Percentiles rank a stretch among this genome's conserved stretches.
These are phyloP conservation scores for Ceratocystis huliohia DNA, from an alignment of 2,329 filamentous ascomycete genomes.

Conservation along the genomic window DNA sequence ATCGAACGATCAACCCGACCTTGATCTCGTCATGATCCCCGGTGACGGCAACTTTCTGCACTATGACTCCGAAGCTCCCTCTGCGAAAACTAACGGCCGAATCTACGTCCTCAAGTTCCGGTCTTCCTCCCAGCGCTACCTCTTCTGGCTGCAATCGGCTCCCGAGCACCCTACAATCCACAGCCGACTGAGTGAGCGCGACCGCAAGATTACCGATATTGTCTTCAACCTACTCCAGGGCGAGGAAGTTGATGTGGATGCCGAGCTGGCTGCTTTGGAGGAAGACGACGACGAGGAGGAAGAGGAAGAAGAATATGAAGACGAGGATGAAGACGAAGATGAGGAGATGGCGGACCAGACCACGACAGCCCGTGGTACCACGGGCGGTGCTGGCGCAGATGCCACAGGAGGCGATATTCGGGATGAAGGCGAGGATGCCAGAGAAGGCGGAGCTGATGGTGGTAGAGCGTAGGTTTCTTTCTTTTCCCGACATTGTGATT, in stretches of 20 bases:
- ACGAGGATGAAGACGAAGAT: constrained; percentile 27
- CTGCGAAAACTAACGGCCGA: constrained; percentile 66
- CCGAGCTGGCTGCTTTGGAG: constrained; percentile 52
- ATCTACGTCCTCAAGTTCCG: constrained; percentile 89
- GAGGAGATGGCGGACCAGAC: constrained; percentile 42
- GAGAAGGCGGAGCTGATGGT: constrained; percentile 90
- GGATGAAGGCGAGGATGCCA: constrained; percentile 74
- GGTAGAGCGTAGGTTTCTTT: constrained; percentile 89
- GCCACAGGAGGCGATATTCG: constrained; percentile 85
- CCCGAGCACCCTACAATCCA: constrained; percentile 57
- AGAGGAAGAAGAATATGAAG: constrained; percentile 55
- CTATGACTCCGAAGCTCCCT: constrained; percentile 49
- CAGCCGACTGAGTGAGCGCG: constrained; percentile 70
- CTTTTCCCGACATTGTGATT: constrained; percentile 4
- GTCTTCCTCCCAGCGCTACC: constrained; percentile 77
- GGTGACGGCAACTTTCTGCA: constrained; percentile 76
- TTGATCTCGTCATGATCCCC: constrained; percentile 91
- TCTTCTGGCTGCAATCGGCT: constrained; percentile 92
- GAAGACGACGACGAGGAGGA: constrained; percentile 47
- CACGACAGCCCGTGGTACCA: constrained; percentile 45
- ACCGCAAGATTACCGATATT: constrained; percentile 76
- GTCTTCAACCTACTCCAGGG: constrained; percentile 77
- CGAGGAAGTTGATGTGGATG: constrained; percentile 68
- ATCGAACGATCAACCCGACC: constrained; percentile 49
- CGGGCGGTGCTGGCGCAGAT: constrained; percentile 70